Evolutionary conservation across 2,329 filamentous ascomycete genomes (phyloP).

Genomic region (Aspergillus pseudoterreus): DNA sequence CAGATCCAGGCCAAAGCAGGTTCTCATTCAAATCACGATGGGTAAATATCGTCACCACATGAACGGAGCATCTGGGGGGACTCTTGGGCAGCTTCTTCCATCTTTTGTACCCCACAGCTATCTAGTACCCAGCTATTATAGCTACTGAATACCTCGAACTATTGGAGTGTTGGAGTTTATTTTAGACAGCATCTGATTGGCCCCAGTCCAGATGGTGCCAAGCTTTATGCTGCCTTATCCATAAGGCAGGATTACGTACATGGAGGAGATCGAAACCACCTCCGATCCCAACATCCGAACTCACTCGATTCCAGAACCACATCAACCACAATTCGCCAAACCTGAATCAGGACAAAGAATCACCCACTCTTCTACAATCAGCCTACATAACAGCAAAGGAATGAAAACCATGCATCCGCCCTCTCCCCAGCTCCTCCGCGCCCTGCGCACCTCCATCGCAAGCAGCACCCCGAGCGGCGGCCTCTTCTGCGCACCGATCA

Average conservation of each 20-base stretch:
- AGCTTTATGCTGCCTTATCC: not conserved
- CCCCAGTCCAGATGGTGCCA: not conserved
- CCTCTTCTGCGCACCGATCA: slow-evolving; percentile 11
- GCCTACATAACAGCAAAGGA: not conserved
- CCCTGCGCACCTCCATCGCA: slow-evolving; percentile 35
- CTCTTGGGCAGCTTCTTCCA: too few relatives aligned
- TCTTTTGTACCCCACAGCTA: too few relatives aligned
- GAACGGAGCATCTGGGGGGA: too few relatives aligned
- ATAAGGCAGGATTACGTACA: not conserved
- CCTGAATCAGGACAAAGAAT: not conserved
- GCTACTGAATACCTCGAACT: too few relatives aligned
- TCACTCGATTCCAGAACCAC: too few relatives aligned
- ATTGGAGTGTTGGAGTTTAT: not conserved
- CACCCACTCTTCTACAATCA: not conserved
- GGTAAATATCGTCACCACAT: too few relatives aligned
- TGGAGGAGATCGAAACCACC: not conserved
- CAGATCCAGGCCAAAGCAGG: too few relatives aligned
- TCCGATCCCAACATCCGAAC: not conserved
- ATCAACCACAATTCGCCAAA: too few relatives aligned
- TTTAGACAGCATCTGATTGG: slow-evolving; percentile 6
- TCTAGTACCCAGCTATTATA: too few relatives aligned
- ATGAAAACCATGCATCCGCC: slow-evolving; percentile 36
- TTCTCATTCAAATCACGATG: too few relatives aligned
- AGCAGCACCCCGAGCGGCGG: slow-evolving; percentile 5
- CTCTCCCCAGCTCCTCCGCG: slow-evolving; percentile 40